These are phyloP conservation scores for Teratosphaeria nubilosa DNA, from an alignment of 2,329 filamentous ascomycete species.

Conservation along the genomic window DNA sequence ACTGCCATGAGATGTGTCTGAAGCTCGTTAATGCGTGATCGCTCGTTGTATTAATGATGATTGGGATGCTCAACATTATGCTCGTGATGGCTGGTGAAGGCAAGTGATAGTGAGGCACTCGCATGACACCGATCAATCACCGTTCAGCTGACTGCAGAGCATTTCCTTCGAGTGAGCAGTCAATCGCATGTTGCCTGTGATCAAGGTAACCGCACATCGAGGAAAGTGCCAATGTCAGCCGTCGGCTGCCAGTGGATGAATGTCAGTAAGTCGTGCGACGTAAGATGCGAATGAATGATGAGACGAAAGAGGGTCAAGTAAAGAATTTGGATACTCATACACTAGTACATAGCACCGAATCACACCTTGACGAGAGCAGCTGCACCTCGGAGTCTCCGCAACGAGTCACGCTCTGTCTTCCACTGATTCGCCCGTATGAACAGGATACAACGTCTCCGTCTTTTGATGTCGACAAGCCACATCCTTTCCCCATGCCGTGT, in stretches of 20 bases:
- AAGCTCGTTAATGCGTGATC: neutral
- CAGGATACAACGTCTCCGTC: neutral
- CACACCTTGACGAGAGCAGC: conserved; percentile 3
- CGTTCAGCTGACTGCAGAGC: too few relatives aligned
- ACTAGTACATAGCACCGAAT: neutral
- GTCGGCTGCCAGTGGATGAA: neutral
- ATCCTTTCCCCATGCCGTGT: neutral
- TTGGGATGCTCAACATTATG: neutral
- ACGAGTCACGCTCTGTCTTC: conserved; percentile 8
- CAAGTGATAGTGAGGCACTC: neutral
- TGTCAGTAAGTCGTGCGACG: neutral
- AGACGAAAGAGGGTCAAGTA: neutral
- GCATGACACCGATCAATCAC: neutral
- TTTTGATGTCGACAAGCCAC: neutral
- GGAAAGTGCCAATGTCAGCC: neutral
- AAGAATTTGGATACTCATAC: neutral
- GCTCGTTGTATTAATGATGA: neutral
- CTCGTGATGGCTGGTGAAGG: neutral
- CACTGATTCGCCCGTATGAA: neutral
- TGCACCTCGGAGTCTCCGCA: conserved; percentile 8
- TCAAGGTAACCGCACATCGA: neutral
- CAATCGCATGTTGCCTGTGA: neutral
- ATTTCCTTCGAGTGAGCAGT: neutral
- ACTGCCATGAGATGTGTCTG: neutral
- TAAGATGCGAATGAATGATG: neutral